Conservation (phyloP, 2,329 filamentous ascomycete species). For the Scolecobasidium constrictum region DNA sequence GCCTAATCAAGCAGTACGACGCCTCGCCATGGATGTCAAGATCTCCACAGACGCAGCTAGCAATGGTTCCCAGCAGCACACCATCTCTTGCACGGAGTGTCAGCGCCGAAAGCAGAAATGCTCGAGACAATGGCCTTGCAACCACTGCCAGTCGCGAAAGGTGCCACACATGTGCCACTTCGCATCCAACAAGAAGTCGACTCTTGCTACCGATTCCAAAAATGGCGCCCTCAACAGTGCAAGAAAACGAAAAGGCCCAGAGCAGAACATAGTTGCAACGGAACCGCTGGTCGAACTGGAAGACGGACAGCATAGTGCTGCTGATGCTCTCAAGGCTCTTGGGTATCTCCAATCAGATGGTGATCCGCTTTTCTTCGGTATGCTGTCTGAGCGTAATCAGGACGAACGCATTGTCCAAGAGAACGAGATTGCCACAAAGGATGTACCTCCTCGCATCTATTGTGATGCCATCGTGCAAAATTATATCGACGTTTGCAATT, state of each 20-base stretch:
- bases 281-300: constrained; percentile 11
- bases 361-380: constrained; percentile 17
- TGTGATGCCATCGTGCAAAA: constrained; percentile 34
- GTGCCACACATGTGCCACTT: constrained; percentile 40
- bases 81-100: constrained; percentile 35
- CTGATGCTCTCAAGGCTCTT: constrained; percentile 22
- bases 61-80: constrained; percentile 1
- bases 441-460: neutral
- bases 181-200: constrained; percentile 21
- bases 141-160: constrained; percentile 37
- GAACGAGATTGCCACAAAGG: neutral
- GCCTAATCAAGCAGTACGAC: no score
- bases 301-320: constrained; percentile 12
- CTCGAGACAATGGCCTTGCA: constrained; percentile 40
- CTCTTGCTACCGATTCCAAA: neutral
- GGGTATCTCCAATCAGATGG: constrained; percentile 26
- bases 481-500: constrained; percentile 34
- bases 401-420: neutral
- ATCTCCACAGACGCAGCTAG: no score
- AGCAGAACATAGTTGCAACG: constrained; percentile 15
- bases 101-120: constrained; percentile 43
- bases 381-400: neutral
- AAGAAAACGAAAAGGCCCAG: constrained; percentile 7
- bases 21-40: no score
- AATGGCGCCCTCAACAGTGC: neutral